A percentile compares a stretch with the other conserved stretches of the same genome.
These are phyloP conservation scores for Suhomyces chickasaworum DNA, from an alignment of 1,139 yeast species.

Conservation along the genomic window DNA sequence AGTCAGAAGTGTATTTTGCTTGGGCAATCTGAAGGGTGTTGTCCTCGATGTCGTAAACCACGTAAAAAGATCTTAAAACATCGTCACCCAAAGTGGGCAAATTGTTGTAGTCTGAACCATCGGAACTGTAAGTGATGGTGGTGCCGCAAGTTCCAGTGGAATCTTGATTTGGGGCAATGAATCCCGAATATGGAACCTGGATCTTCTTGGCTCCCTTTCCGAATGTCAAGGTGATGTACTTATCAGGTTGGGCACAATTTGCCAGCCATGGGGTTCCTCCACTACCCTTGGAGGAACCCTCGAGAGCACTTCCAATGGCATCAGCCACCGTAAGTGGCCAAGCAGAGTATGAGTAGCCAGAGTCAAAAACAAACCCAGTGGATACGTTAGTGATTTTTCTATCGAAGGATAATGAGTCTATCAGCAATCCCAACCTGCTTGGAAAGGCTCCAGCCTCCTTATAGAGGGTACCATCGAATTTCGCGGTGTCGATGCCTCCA, in stretches of 20 bases:
- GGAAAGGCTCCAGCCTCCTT: slow-evolving; percentile 15
- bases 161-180: slow-evolving; percentile 3
- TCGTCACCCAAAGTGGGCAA: slow-evolving; percentile 21
- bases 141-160: not conserved
- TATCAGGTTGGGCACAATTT: slow-evolving; percentile 4
- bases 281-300: not conserved
- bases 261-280: not conserved
- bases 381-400: not conserved
- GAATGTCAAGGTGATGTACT: slow-evolving; percentile 5
- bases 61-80: slow-evolving; percentile 26
- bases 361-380: slow-evolving; percentile 8
- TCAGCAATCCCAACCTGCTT: slow-evolving; percentile 2
- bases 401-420: not conserved
- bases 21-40: slow-evolving; percentile 24
- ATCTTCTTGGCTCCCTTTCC: slow-evolving; percentile 4
- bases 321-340: slow-evolving; percentile 6
- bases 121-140: slow-evolving; percentile 1
- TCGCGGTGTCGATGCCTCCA: slow-evolving; percentile 25
- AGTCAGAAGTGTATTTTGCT: slow-evolving; percentile 17
- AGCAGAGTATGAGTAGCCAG: slow-evolving; percentile 9
- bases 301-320: slow-evolving; percentile 6
- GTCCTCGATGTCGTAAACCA: slow-evolving; percentile 26
- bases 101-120: slow-evolving; percentile 4
- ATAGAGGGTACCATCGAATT: slow-evolving; percentile 21
- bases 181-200: slow-evolving; percentile 6